Conservation (phyloP, 805 yeast genomes). For the Candida easanensis region DNA sequence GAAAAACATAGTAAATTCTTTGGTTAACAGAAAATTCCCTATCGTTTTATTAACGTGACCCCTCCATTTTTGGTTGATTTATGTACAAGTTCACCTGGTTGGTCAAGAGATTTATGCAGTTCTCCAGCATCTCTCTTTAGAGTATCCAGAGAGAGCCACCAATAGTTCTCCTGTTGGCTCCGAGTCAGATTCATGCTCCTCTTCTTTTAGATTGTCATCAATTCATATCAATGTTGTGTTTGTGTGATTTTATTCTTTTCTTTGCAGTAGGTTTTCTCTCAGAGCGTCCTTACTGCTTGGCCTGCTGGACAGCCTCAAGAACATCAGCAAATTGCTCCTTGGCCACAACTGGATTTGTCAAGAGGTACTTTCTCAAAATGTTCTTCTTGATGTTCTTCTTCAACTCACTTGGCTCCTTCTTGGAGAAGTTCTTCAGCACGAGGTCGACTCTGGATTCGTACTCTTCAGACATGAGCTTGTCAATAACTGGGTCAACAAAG, state of each 20-base stretch:
- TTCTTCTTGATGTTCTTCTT: constrained; percentile 65
- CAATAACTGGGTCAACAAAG: constrained; percentile 34
- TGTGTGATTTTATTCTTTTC: neutral
- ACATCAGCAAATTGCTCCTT: constrained; percentile 21
- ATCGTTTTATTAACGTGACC: neutral
- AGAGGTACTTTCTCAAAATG: constrained; percentile 61
- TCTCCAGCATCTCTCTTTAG: neutral
- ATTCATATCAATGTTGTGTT: constrained; percentile 7
- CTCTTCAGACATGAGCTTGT: constrained; percentile 34
- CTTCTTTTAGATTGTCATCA: constrained; percentile 3
- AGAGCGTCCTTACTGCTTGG: neutral
- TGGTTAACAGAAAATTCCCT: neutral
- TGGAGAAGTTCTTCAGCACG: constrained; percentile 36
- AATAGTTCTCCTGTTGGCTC: neutral
- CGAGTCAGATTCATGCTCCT: too few species aligned
- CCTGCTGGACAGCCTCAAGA: constrained; percentile 16
- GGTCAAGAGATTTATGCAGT: too few species aligned
- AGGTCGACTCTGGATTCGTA: constrained; percentile 35
- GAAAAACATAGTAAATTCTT: too few species aligned
- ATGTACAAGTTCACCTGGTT: neutral
- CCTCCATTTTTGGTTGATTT: neutral
- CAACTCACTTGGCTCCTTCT: constrained; percentile 36
- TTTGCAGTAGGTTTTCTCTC: neutral
- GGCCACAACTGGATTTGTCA: constrained; percentile 30
- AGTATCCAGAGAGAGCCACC: neutral